Evolutionary conservation across 495 filamentous ascomycete genomes (phyloP).

Genomic region (Talaromyces proteolyticus): DNA sequence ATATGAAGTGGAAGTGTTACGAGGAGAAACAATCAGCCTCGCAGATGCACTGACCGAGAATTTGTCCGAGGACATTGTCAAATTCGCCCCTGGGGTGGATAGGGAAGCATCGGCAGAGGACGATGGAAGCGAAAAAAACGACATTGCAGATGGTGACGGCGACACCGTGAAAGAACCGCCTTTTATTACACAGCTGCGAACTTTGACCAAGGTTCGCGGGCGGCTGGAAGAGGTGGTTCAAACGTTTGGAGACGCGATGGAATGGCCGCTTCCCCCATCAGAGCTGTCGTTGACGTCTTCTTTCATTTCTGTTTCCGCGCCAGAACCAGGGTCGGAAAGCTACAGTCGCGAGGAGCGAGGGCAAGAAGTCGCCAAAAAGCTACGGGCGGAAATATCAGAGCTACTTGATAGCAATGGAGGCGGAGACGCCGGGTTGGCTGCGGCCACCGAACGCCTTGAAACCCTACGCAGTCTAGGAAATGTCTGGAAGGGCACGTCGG

Average conservation of each 20-base stretch:
- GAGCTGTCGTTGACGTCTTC: constrained; percentile 64
- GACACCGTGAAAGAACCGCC: constrained; percentile 46
- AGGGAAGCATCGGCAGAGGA: neutral
- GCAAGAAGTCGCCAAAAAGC: constrained; percentile 60
- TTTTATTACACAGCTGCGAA: constrained; percentile 73
- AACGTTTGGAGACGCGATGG: constrained; percentile 88
- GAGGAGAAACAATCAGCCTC: constrained; percentile 74
- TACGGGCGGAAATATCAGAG: constrained; percentile 65
- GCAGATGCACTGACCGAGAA: constrained; percentile 70
- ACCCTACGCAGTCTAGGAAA: constrained; percentile 62
- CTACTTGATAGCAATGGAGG: constrained; percentile 50
- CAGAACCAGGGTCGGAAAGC: constrained; percentile 57
- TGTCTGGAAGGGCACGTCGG: constrained; percentile 92
- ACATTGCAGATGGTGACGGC: constrained; percentile 5
- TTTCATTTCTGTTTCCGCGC: constrained; percentile 75
- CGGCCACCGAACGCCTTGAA: constrained; percentile 64
- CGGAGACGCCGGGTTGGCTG: constrained; percentile 45
- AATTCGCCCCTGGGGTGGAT: constrained; percentile 56
- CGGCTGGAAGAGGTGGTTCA: constrained; percentile 81
- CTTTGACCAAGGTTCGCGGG: constrained; percentile 71
- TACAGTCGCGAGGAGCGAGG: constrained; percentile 72
- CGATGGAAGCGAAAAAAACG: neutral
- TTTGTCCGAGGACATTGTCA: constrained; percentile 60
- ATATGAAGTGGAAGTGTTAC: constrained; percentile 90
- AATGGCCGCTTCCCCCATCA: constrained; percentile 83